A percentile compares a stretch with the other conserved stretches of the same genome.
These are phyloP conservation scores for Clitoria ternatea DNA, from an alignment of 306 rosid species.

Conservation along the genomic window DNA sequence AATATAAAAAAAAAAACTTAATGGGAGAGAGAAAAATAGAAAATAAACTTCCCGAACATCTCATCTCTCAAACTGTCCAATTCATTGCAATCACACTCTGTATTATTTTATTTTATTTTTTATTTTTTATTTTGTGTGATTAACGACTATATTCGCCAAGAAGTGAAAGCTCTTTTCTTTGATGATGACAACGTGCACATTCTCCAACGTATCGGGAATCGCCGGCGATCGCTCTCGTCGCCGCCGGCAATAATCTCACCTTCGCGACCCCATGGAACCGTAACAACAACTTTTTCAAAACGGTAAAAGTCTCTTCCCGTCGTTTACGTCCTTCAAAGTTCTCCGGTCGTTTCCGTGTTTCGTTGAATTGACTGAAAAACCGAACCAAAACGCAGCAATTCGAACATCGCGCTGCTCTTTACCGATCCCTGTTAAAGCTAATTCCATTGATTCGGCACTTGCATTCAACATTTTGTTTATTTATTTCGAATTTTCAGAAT, in stretches of 20 bases:
- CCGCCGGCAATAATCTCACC: conserved; percentile 27
- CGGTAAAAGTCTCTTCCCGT: conserved; percentile 22
- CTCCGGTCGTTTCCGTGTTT: conserved; percentile 24
- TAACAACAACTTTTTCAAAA: background rate
- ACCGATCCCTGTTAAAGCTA: conserved; percentile 25
- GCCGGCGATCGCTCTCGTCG: conserved; percentile 36
- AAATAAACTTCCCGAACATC: background rate
- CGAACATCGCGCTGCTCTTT: too few species aligned
- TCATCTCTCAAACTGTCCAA: conserved; percentile 7
- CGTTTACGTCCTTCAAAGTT: conserved; percentile 18
- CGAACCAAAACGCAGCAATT: too few species aligned
- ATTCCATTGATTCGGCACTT: background rate
- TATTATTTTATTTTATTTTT: background rate
- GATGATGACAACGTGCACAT: conserved; percentile 30
- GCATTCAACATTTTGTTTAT: background rate
- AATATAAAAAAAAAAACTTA: background rate
- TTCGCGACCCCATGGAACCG: background rate
- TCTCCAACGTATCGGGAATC: conserved; percentile 11
- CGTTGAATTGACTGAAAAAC: conserved; percentile 9
- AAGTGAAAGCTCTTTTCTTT: background rate
- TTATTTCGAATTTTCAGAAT: background rate
- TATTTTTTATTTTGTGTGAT: background rate
- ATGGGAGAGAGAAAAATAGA: background rate
- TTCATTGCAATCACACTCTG: conserved; percentile 25
- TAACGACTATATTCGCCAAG: background rate